These are phyloP conservation scores for Moringa oleifera DNA, from an alignment of 345 rosid genomes.

Conservation along the genomic window DNA sequence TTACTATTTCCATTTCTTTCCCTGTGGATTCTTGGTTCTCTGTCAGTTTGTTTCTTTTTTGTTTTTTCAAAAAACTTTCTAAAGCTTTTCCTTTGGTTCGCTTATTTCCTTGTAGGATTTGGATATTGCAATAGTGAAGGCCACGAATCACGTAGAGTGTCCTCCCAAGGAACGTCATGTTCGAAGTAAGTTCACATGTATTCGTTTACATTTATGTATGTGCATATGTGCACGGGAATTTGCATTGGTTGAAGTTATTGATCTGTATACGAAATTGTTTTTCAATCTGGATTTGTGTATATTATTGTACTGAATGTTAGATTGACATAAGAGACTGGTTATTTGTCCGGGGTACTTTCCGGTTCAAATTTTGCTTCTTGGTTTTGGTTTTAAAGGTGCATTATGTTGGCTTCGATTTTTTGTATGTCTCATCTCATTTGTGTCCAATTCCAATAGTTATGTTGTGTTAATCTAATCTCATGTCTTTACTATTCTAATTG, in stretches of 20 bases:
- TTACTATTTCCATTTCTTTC: no score
- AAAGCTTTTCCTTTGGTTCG: background rate
- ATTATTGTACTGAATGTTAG: background rate
- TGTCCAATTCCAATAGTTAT: background rate
- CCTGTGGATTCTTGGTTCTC: no score
- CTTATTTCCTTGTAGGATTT: constrained; percentile 44
- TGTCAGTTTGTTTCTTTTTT: no score
- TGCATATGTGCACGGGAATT: no score
- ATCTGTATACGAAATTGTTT: background rate
- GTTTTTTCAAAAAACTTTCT: no score
- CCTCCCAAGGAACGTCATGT: constrained; percentile 98
- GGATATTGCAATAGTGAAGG: constrained; percentile 94
- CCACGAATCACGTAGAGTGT: constrained; percentile 89
- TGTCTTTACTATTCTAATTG: background rate
- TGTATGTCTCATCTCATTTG: no score
- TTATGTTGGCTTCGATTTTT: background rate
- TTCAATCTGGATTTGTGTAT: background rate
- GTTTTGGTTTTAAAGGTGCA: background rate
- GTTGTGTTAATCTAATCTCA: background rate
- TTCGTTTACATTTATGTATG: background rate
- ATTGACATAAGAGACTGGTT: background rate
- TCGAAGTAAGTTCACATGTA: constrained; percentile 48
- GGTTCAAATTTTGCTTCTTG: background rate
- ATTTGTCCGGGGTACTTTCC: background rate
- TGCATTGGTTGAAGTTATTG: background rate